Conservation (phyloP, 352 stramenopile genomes). For the Bremia lactucae region DNA sequence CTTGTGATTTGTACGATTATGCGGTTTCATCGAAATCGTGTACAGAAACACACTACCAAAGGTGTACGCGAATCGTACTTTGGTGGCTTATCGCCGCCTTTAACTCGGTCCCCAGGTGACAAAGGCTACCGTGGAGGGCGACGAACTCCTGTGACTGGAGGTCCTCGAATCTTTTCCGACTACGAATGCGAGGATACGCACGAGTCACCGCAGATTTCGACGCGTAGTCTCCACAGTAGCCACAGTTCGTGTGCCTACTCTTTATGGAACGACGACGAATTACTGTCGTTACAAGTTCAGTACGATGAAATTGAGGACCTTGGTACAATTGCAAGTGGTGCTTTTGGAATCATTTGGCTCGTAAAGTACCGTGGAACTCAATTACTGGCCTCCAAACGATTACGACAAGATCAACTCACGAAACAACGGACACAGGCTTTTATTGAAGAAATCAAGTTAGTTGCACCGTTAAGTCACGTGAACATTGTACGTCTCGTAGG, state of each 20-base stretch:
- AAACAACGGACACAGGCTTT: conserved; percentile 35
- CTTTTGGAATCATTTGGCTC: conserved; percentile 33
- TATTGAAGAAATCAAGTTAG: conserved; percentile 47
- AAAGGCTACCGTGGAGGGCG: conserved; percentile 20
- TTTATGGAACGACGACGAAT: conserved; percentile 36
- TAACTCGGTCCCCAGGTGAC: conserved; percentile 11
- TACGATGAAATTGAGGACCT: conserved; percentile 40
- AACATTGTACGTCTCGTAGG: conserved; percentile 41
- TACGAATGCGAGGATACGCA: conserved; percentile 16
- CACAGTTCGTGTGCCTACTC: conserved; percentile 27
- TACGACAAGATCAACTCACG: conserved; percentile 30
- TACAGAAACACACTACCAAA: conserved; percentile 2
- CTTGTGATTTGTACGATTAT: conserved; percentile 8
- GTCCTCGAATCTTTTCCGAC: conserved; percentile 8
- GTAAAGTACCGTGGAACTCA: conserved; percentile 25
- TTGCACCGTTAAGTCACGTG: conserved; percentile 34
- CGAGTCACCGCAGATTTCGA: conserved; percentile 22
- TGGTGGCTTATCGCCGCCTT: conserved; percentile 21
- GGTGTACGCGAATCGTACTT: conserved; percentile 24
- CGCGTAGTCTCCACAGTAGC: conserved; percentile 25
- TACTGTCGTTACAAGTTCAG: conserved; percentile 41
- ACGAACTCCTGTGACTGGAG: conserved; percentile 16
- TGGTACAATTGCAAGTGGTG: conserved; percentile 21
- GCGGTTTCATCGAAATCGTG: conserved; percentile 14
- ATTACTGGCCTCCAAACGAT: conserved; percentile 32